These are phyloP conservation scores for Allantophomopsis lycopodina DNA, from an alignment of 2,329 filamentous ascomycete species.

Conservation along the genomic window DNA sequence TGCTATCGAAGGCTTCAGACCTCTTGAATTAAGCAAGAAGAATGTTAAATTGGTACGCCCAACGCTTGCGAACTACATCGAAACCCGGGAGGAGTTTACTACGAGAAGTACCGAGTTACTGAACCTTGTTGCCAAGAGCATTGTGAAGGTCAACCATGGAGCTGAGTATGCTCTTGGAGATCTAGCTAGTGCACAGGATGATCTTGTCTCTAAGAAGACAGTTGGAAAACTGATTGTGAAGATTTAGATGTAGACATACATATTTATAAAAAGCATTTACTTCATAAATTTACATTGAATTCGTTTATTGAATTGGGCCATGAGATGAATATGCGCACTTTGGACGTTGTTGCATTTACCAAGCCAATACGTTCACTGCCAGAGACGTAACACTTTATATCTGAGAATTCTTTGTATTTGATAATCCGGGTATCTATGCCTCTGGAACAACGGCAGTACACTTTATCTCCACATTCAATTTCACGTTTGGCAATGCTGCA, in stretches of 20 bases:
- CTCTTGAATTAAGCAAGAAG: slow-evolving; percentile 16
- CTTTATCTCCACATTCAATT: slow-evolving; percentile 20
- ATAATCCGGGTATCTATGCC: slow-evolving; percentile 15
- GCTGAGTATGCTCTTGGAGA: background rate
- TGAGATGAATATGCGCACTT: background rate
- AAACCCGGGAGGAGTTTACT: slow-evolving; percentile 27
- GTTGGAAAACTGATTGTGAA: background rate
- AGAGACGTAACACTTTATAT: background rate
- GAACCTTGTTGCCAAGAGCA: background rate
- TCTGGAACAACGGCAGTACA: slow-evolving; percentile 11
- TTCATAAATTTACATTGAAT: too few species aligned
- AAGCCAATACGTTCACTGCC: background rate
- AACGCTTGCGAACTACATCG: slow-evolving; percentile 29
- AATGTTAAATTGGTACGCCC: slow-evolving; percentile 30
- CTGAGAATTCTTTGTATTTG: background rate
- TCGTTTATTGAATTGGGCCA: too few species aligned
- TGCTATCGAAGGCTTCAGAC: slow-evolving; percentile 17
- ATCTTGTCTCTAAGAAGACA: background rate
- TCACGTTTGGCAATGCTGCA: slow-evolving; percentile 18
- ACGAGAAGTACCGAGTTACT: slow-evolving; percentile 1
- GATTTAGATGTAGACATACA: slow-evolving; percentile 4
- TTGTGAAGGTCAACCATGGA: background rate
- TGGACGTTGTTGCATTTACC: background rate
- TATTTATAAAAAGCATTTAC: slow-evolving; percentile 15
- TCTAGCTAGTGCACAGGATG: background rate